Evolutionary conservation across 2,329 filamentous ascomycete species (phyloP), one percentile per base, ranked within the genome.

Genomic region (Fusarium paranaense): DNA sequence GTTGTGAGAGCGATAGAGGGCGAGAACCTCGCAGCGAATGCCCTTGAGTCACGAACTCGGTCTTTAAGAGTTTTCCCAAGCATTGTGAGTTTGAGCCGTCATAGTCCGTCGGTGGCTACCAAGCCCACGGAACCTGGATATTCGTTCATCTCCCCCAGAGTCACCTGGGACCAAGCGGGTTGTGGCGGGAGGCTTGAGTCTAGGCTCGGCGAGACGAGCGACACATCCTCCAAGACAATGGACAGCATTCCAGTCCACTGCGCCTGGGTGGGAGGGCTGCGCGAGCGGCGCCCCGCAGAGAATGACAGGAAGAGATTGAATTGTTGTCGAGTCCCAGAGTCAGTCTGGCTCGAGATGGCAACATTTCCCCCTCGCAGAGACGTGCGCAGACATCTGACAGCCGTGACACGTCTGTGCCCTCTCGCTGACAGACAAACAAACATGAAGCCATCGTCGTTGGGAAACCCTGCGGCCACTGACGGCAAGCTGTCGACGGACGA

Each of bases 161-260:
- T 69, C 67, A 76, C 65, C 62, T 72, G 67, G 63, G 33, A 71
- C 52, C 60, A 70, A 70, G 76, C 67, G 74, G 71, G 52, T 38
- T 66, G 77, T 78, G 77, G 77, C 77, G 76, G 74, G 67, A 75
- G 77, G 76, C 76, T 78, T 77, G 70, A 73, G 77, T 78, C 77
- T 76, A 73, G 77, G 74, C 77, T 77, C 66, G 50, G 57, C 68
- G 63, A 72, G 45, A 66, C 58, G 65, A 62, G 63, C 62, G 66
- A 73, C 62, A 64, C 65, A 58, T 65, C 67, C 63, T 54, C 56
- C 56, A 66, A 64, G 60, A 66, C 61, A 52, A 66, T 50, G 62
- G 54, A n/a, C 50, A 70, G 38, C 77, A 78, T 78, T 78, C 77
- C 75, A 78, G 76, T 74, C 63, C 35, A 56, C 18, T 52, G 25